A percentile compares a stretch with the other conserved stretches of the same genome.
Evolutionary conservation across 352 stramenopile species (phyloP).

Genomic region (Phytophthora pini): DNA sequence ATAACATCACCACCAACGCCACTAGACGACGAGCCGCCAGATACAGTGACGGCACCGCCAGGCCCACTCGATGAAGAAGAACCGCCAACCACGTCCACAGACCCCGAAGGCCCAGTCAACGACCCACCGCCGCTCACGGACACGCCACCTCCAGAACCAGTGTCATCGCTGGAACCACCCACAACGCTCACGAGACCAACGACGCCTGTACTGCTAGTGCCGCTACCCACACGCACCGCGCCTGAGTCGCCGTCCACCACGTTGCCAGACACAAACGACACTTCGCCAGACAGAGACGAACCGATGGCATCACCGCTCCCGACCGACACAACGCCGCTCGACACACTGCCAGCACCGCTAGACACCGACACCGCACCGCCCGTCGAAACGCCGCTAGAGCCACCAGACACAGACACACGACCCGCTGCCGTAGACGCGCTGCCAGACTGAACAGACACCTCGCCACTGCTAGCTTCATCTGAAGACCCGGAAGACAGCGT

Average conservation of each 20-base stretch:
- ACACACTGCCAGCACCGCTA: background rate
- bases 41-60: constrained; percentile 19
- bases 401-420: background rate
- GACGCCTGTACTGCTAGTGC: too few relatives aligned
- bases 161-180: too few relatives aligned
- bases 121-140: too few relatives aligned
- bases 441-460: too few relatives aligned
- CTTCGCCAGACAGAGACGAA: background rate
- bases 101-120: too few relatives aligned
- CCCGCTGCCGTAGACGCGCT: background rate
- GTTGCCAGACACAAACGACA: background rate
- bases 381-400: background rate
- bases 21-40: constrained; percentile 28
- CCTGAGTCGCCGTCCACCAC: too few relatives aligned
- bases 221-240: too few relatives aligned
- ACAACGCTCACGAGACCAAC: too few relatives aligned
- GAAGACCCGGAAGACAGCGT: too few relatives aligned
- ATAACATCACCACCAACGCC: constrained; percentile 31
- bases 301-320: background rate
- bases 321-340: background rate
- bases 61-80: constrained; percentile 24
- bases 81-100: background rate
- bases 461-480: too few relatives aligned
- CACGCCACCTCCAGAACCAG: too few relatives aligned
- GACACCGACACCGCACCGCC: background rate